Evolutionary conservation across 1,139 yeast genomes (phyloP).

Genomic region (Pichia kudriavzevii): DNA sequence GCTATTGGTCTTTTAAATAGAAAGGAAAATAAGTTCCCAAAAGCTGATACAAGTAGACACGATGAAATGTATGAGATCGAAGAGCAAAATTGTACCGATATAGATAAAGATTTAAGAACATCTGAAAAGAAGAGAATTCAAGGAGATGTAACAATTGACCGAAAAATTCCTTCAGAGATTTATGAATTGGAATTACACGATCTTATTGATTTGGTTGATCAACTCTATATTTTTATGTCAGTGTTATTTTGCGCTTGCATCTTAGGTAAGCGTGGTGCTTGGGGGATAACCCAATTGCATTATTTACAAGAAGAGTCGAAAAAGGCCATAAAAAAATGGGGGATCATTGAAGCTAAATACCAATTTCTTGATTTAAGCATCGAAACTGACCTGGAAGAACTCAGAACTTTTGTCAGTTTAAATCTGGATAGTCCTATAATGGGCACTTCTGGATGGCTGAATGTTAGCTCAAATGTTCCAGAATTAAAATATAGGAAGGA

Average conservation of each 20-base stretch:
- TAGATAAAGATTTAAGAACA: slow-evolving; percentile 1
- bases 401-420: slow-evolving; percentile 1
- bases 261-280: slow-evolving; percentile 22
- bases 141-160: slow-evolving; percentile 1
- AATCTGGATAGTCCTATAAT: slow-evolving; percentile 4
- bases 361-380: slow-evolving; percentile 3
- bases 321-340: slow-evolving; percentile 15
- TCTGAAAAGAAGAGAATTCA: slow-evolving; percentile 7
- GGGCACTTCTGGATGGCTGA: slow-evolving; percentile 10
- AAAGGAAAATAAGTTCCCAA: too few relatives aligned
- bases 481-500: slow-evolving; percentile 2
- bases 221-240: slow-evolving; percentile 19
- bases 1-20: too few relatives aligned
- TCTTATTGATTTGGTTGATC: slow-evolving; percentile 12
- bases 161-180: slow-evolving; percentile 3
- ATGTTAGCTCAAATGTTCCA: slow-evolving; percentile 1
- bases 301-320: slow-evolving; percentile 17
- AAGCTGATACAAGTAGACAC: too few relatives aligned
- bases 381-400: slow-evolving; percentile 1
- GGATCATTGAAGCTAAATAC: slow-evolving; percentile 2
- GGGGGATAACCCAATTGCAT: slow-evolving; percentile 23
- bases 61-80: too few relatives aligned
- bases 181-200: slow-evolving; percentile 5
- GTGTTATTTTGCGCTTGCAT: slow-evolving; percentile 20
- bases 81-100: neutral